Evolutionary conservation across 768 basidiomycete genomes (phyloP).

Genomic region (Butyriboletus loyo): DNA sequence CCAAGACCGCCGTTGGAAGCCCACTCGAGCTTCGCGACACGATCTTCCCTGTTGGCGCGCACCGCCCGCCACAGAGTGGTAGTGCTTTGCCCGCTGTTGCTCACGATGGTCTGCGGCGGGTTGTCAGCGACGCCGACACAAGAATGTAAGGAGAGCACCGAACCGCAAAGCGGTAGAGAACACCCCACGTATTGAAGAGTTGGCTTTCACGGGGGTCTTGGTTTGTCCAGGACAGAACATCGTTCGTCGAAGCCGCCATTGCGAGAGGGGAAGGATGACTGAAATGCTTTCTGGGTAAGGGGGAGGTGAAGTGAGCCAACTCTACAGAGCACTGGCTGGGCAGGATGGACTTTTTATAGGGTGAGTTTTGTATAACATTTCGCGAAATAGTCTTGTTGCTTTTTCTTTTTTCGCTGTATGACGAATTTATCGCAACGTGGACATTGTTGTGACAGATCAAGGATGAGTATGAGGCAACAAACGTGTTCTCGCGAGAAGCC

Average conservation of each 20-base stretch:
- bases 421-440: conserved; percentile 72
- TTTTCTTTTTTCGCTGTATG: conserved; percentile 46
- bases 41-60: conserved; percentile 82
- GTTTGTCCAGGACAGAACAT: conserved; percentile 84
- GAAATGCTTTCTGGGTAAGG: conserved; percentile 28
- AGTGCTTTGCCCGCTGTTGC: conserved; percentile 60
- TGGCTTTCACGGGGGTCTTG: conserved; percentile 81
- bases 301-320: conserved; percentile 30
- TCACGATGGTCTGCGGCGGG: conserved; percentile 55
- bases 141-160: conserved; percentile 20
- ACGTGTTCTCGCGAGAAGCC: conserved; percentile 71
- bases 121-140: conserved; percentile 26
- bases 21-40: conserved; percentile 88
- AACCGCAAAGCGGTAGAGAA: conserved; percentile 80
- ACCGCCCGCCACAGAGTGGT: conserved; percentile 81
- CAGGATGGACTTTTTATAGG: conserved; percentile 52
- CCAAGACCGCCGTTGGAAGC: conserved; percentile 78
- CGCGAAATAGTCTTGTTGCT: conserved; percentile 42
- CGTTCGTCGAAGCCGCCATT: conserved; percentile 56
- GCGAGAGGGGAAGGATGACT: conserved; percentile 36
- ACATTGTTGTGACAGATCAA: conserved; percentile 64
- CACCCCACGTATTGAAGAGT: conserved; percentile 78
- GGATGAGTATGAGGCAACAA: conserved; percentile 59
- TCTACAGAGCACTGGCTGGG: conserved; percentile 17
- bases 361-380: conserved; percentile 40